Percentiles rank a stretch among this genome's conserved stretches.
These are phyloP conservation scores for Sarocladium brachiariae DNA, from an alignment of 2,329 filamentous ascomycete species.

Conservation along the genomic window DNA sequence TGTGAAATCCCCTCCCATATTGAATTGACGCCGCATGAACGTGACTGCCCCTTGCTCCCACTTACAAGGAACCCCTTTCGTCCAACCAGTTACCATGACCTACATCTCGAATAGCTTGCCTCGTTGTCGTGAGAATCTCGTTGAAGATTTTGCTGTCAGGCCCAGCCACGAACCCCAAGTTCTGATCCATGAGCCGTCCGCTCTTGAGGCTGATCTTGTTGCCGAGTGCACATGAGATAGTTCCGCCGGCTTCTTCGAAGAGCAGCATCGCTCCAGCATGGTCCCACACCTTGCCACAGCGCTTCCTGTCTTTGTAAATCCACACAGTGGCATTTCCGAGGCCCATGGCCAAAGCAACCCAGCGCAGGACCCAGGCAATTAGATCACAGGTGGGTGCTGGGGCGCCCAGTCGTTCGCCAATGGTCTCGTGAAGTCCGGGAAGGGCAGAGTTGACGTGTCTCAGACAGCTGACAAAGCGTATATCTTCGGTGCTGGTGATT, in stretches of 20 bases:
- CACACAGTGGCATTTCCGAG: constrained; percentile 48
- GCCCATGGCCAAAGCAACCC: constrained; percentile 45
- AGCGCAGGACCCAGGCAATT: constrained; percentile 51
- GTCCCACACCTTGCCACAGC: constrained; percentile 51
- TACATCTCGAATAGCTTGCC: constrained; percentile 57
- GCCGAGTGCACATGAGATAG: constrained; percentile 48
- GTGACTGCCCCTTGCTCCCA: background rate
- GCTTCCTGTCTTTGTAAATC: constrained; percentile 43
- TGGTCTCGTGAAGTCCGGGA: constrained; percentile 36
- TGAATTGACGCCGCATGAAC: background rate
- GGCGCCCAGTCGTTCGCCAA: constrained; percentile 33
- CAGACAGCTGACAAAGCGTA: constrained; percentile 42
- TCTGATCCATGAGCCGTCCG: constrained; percentile 41
- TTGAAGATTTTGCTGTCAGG: constrained; percentile 33
- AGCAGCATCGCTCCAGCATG: constrained; percentile 54
- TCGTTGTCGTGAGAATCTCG: constrained; percentile 57
- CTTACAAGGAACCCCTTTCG: background rate
- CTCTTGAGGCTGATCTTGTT: constrained; percentile 40
- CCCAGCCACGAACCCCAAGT: constrained; percentile 52
- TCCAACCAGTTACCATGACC: constrained; percentile 13
- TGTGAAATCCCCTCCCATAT: background rate
- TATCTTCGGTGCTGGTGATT: constrained; percentile 8
- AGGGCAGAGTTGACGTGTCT: constrained; percentile 41
- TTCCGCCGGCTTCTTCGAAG: constrained; percentile 50
- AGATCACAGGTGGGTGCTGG: constrained; percentile 43